Base-by-base conservation (phyloP, 1,284 basidiomycete species). In the Tylopilus sp. region DNA sequence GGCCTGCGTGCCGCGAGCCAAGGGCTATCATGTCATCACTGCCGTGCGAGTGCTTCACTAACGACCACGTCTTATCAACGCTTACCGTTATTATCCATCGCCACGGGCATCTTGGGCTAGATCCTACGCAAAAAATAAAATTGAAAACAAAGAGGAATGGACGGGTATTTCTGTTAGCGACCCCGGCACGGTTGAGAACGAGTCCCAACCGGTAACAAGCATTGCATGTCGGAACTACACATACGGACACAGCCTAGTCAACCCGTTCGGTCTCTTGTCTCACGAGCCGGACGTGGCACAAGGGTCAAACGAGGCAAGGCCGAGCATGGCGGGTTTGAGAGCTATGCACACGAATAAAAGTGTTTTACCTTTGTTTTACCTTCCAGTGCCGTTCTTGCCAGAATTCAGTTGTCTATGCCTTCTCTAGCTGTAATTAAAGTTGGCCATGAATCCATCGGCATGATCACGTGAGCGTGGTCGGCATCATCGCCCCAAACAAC, bases 1-100 rank as follows among this genome's bases (percentile, higher is more conserved):
- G 18, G 35, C 6, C 45, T 30, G 6, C 31, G 30, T 51, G 40
- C 54, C 55, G 34, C 41, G 51, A 45, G 41, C 25, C 43, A 18
- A 28, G 26, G 21, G 11, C 6, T 11, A 11, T 13, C 16, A 12
- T n/a, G 35, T 35, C 41, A 42, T 30, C 19, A 8, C 15, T n/a
- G 3, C 5, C 1, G 26, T 13, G 29, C 12, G 26, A n/a, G 25
- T 16, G 25, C 25, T 36, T 29, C 40, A 38, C 34, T 16, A 11
- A 28, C 23, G 29, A 42, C 33, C 19, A 13, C 6, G 30, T 21
- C 31, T 35, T 21, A 35, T 21, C 35, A 13, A 12, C 28, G 19
- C 34, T 25, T 38, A 41, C 41, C 36, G 25, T 26, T n/a, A 10
- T 21, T 15, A n/a, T 15, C 23, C 18, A 28, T 36, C 13, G 2